Evolutionary conservation across 1,139 yeast species (phyloP).

Genomic region (Yamadazyma sp.): DNA sequence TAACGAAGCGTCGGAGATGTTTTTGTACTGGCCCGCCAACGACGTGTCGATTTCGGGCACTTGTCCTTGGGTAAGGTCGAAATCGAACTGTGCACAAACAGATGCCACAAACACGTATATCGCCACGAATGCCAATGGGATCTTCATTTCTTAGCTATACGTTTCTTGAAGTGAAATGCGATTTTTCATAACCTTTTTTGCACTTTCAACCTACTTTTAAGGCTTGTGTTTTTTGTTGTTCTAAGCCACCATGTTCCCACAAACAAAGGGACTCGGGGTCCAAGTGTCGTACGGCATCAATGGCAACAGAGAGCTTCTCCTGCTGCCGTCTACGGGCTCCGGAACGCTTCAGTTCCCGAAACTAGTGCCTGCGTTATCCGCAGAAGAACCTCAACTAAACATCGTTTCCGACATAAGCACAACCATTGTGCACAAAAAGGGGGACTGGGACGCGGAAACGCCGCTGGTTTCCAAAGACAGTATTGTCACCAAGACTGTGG

Average conservation of each 20-base stretch:
- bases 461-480: not conserved
- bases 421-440: not conserved
- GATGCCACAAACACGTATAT: slow-evolving; percentile 1
- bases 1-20: slow-evolving; percentile 34
- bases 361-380: not conserved
- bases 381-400: slow-evolving; percentile 4
- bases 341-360: not conserved
- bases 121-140: not conserved
- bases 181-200: not conserved
- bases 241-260: slow-evolving; percentile 37
- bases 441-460: not conserved
- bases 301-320: slow-evolving; percentile 26
- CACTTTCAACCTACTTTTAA: too few species aligned
- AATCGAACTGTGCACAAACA: slow-evolving; percentile 6
- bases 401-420: slow-evolving; percentile 1
- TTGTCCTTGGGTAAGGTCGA: slow-evolving; percentile 5
- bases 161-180: too few species aligned
- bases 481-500: not conserved
- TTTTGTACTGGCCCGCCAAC: slow-evolving; percentile 23
- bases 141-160: too few species aligned
- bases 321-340: not conserved
- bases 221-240: too few species aligned
- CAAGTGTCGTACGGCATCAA: slow-evolving; percentile 40
- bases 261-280: slow-evolving; percentile 39
- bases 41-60: slow-evolving; percentile 12